Base-by-base conservation (phyloP, 176 grass and related monocot species). In the Tillandsia leiboldiana region DNA sequence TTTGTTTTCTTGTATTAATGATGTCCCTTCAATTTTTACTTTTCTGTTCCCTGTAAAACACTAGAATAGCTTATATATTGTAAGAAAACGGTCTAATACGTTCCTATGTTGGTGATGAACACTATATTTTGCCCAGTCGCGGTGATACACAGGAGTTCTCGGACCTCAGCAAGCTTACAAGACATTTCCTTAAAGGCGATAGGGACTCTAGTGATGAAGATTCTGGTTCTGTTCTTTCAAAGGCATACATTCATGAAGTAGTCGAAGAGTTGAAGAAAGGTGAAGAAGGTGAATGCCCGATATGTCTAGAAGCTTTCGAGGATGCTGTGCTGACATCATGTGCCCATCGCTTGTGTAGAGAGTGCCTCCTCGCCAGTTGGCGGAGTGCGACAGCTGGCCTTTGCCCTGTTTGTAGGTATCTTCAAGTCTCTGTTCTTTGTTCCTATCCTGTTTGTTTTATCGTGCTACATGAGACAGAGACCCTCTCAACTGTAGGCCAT, bases 231-330 rank as follows among this genome's bases (percentile, higher is more conserved):
- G 42, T 75, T 68, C 90, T 83, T 67, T 91, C 92, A 63, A 89
- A 59, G 75, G 88, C 88, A 61, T 96, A 92, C 62, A 81, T 96
- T 24, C 85, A 90, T 77, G 86, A 91, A 71, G 79, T 89, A 49
- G 83, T 96, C 10, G 86, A 96, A 73, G 93, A 96, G 63, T 29
- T 96, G 51, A 81, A 72, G 66, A 96, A 96, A 87, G 93, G 81
- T 73, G 88, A 91, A 64, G 85, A 85, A 75, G 77, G 83, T 75
- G 93, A 92, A 27, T 96, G 93, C 26, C 93, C 93, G 69, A 96
- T 96, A 77, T 96, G 93, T 70, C 68, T 96, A 13, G 93, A 96
- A 87, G 93, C 89, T 27, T 92, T 89, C 64, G 93, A 96, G 82
- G 93, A 96, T 81, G 93, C 93, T 8, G 88, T 96, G 50, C 79